Conservation (phyloP, 2,329 filamentous ascomycete species). For the Tolypocladium paradoxum region DNA sequence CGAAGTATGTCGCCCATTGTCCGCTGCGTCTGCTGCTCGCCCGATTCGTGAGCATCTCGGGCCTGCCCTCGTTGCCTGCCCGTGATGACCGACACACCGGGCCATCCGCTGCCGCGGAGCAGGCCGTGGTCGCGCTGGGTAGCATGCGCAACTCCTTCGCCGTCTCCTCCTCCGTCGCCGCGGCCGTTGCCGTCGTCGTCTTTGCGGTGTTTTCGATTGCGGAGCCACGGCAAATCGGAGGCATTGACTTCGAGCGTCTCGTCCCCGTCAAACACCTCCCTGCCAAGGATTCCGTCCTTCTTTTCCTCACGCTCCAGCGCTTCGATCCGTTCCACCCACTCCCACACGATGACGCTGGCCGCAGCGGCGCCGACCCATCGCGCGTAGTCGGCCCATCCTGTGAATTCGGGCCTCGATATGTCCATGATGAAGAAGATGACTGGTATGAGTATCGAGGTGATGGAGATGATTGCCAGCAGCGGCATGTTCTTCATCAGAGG, state of each 20-base stretch:
- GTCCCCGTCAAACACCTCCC: conserved; percentile 88
- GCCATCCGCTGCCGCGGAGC: conserved; percentile 14
- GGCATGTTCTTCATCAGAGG: conserved; percentile 82
- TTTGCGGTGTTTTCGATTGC: conserved; percentile 25
- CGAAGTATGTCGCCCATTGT: conserved; percentile 28
- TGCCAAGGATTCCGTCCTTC: conserved; percentile 82
- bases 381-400: conserved; percentile 91
- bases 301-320: conserved; percentile 85
- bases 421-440: conserved; percentile 91
- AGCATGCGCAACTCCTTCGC: conserved; percentile 3
- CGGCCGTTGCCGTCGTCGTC: conserved; percentile 15
- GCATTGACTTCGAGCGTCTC: conserved; percentile 68
- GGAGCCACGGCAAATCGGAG: conserved; percentile 37
- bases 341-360: conserved; percentile 94
- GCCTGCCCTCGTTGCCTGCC: conserved; percentile 14
- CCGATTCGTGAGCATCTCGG: conserved; percentile 8
- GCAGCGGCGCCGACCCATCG: conserved; percentile 93
- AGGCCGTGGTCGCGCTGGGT: background rate
- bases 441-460: conserved; percentile 75
- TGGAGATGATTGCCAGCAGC: conserved; percentile 66
- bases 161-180: conserved; percentile 3
- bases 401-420: conserved; percentile 73
- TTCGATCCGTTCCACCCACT: conserved; percentile 94
- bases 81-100: conserved; percentile 14
- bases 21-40: conserved; percentile 15